Base-by-base conservation (phyloP, 176 grass and related monocot genomes). In the Cenchrus americanus region DNA sequence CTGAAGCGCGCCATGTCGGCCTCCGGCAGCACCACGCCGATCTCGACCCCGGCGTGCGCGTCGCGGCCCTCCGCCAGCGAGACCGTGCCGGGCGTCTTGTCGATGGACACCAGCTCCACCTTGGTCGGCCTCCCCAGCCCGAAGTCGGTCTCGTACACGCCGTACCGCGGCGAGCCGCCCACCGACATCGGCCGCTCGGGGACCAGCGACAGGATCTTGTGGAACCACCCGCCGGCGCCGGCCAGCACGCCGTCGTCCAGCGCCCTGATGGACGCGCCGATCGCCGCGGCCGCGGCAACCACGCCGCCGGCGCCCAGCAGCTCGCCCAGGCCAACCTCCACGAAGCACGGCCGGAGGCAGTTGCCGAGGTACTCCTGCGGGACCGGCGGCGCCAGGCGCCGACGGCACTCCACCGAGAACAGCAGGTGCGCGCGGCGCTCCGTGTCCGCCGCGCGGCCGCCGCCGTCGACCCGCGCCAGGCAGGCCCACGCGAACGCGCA, bases 401-500 rank as follows among this genome's bases (percentile, higher is more conserved):
- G 68, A 0, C 96, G 87, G 88, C 93, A 99, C 10, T 99, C 91
- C 41, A 96, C 96, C 5, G 91, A 94, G 89, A 99, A 99, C 18
- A 93, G 83, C 66, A 99, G 80, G 69, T 94, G 91, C 47, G 89
- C 96, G 71, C 48, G 48, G 24, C 52, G 89, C 50, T 90, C 43
- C 66, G 37, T 10, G 14, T 90, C 48, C 65, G 34, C 48, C 65
- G 24, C 15, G 13, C 15, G 1, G 5, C 12, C 59, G 32, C 12
- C 59, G 32, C 26, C 15, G n/a, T 50, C 80, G 10, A 79, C 72
- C 57, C 80, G 76, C 59, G 84, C 75, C 22, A 99, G 87, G 80
- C 96, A 96, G 22, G 86, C 75, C 96, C 96, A 99, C 66, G 93
- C 93, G 51, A 90, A 92, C n/a, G 96, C 93, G 72, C 96, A 96